Base-by-base conservation (phyloP, 1,284 basidiomycete genomes). In the Ustilago xerochloae region DNA sequence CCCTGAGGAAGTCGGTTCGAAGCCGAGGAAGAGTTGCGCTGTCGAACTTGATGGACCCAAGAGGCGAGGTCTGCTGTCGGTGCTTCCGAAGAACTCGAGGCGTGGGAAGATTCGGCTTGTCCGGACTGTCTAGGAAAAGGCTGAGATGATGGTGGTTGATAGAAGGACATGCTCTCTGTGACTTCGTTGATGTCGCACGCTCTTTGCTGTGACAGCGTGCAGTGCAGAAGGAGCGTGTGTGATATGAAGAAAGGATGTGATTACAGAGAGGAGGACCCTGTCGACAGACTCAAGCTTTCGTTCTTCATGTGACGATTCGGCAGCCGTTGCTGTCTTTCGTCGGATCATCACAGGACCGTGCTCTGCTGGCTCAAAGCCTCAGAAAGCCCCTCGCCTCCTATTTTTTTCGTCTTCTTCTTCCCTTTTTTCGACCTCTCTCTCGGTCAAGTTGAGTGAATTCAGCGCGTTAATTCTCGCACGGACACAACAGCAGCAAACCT, bases 41-140 rank as follows among this genome's bases (percentile, higher is more conserved):
- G 65, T 28, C 71, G 65, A 15, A 74, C 66, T 28, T 69, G 62
- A 38, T 63, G 29, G 16, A 69, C 65, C 71, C 71, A 74, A 28
- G 62, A 69, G 13, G 71, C 71, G 33, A 74, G 62, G 35, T 79
- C 61, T 54, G 60, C 50, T n/a, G 57, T 57, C 54, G 58, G 50
- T 52, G 56, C 33, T n/a, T 57, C 55, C 46, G 56, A 59, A 30
- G 52, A 6, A 47, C 13, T 38, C 16, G 51, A 22, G 32, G 29
- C 47, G 39, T 60, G 32, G 18, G 49, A 52, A 52, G 28, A 12
- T 49, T 54, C 58, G 58, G 41, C 39, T 45, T 51, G 49, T 52
- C 49, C 55, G 50, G 50, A 30, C n/a, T 54, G 50, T 28, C 41
- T 48, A 22, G 60, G 33, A 18, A 43, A 54, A 13, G 48, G 45